Conservation (phyloP, 2,329 filamentous ascomycete genomes). For the Talaromyces sp. region DNA sequence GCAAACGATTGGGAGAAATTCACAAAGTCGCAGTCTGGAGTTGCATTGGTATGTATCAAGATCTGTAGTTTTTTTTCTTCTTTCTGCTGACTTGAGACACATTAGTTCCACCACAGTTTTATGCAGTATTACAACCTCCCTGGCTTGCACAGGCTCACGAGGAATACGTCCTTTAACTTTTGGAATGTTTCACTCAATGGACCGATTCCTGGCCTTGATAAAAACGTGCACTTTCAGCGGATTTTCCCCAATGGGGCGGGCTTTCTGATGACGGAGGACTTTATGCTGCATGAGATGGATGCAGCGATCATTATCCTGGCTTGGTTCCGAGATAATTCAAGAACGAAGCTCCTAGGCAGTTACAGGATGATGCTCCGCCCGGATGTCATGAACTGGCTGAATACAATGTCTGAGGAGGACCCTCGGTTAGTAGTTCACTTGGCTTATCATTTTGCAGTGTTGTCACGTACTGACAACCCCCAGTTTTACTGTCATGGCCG, state of each 20-base stretch:
- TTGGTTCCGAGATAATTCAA: constrained; percentile 28
- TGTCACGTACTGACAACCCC: neutral
- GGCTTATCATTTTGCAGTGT: too few species aligned
- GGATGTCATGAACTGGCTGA: constrained; percentile 29
- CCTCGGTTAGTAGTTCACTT: constrained; percentile 5
- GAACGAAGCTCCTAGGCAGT: constrained; percentile 20
- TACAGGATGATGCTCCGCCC: constrained; percentile 38
- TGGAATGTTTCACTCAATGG: constrained; percentile 29
- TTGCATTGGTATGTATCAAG: constrained; percentile 30
- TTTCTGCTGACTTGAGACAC: neutral
- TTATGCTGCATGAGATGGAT: constrained; percentile 26
- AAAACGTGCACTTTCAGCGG: constrained; percentile 24
- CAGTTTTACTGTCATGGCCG: constrained; percentile 24
- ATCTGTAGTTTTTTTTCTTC: neutral
- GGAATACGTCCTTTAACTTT: constrained; percentile 21
- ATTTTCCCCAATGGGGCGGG: constrained; percentile 34
- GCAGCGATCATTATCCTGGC: constrained; percentile 27
- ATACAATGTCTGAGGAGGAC: constrained; percentile 17
- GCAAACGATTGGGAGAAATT: constrained; percentile 33
- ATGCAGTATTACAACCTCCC: constrained; percentile 24
- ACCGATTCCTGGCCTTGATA: constrained; percentile 21
- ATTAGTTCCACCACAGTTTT: constrained; percentile 34
- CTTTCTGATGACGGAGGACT: constrained; percentile 38
- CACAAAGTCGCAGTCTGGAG: constrained; percentile 21
- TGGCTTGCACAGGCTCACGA: constrained; percentile 19